Evolutionary conservation across 1,139 yeast genomes (phyloP).

Genomic region (Yamadazyma membranifaciens): DNA sequence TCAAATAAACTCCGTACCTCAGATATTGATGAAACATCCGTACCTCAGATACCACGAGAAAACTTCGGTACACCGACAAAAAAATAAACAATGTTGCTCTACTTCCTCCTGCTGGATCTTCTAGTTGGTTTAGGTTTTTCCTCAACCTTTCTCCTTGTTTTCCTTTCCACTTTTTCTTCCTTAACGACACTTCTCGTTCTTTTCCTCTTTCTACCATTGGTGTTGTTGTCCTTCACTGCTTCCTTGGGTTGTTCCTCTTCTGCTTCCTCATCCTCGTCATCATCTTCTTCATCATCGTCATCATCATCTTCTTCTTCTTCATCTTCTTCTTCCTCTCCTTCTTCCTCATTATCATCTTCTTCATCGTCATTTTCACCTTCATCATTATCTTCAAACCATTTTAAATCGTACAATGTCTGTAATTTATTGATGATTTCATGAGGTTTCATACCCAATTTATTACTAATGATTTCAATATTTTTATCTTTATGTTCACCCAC

Average conservation of each 20-base stretch:
- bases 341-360: constrained; percentile 10
- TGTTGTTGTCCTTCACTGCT: neutral
- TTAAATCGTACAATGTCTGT: constrained; percentile 50
- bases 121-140: constrained; percentile 4
- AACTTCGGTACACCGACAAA: too few relatives aligned
- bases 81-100: neutral
- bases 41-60: too few relatives aligned
- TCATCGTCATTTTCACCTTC: constrained; percentile 20
- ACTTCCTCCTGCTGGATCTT: constrained; percentile 2
- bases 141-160: neutral
- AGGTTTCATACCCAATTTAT: constrained; percentile 38
- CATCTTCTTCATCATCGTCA: constrained; percentile 5
- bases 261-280: neutral
- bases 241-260: neutral
- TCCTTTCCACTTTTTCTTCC: neutral
- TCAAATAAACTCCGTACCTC: too few relatives aligned
- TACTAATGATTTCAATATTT: constrained; percentile 56
- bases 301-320: constrained; percentile 3
- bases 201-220: neutral
- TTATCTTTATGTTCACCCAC: constrained; percentile 57
- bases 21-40: too few relatives aligned
- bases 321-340: constrained; percentile 4
- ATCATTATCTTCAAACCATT: constrained; percentile 61
- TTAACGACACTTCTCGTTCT: neutral
- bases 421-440: constrained; percentile 61